Conservation (phyloP, 208 protist species). For the Trypanosoma theileri region DNA sequence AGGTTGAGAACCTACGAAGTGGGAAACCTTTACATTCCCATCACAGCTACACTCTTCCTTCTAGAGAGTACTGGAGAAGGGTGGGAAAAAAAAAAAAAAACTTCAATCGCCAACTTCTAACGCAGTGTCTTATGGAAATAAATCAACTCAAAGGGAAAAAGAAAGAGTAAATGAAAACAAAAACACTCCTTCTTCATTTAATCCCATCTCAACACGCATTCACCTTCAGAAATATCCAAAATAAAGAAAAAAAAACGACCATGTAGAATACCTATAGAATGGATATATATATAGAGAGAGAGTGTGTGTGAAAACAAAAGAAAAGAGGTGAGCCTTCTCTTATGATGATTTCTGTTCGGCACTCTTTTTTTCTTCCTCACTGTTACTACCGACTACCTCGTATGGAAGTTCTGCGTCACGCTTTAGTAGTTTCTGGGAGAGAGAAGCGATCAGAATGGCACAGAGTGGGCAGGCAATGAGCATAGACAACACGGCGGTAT, state of each 20-base stretch:
- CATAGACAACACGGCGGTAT: conserved; percentile 46
- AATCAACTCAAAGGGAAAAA: conserved; percentile 10
- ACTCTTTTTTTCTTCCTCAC: conserved; percentile 23
- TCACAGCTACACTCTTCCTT: too few species aligned
- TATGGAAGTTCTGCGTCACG: conserved; percentile 1
- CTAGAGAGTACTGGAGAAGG: too few species aligned
- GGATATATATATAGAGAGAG: too few species aligned
- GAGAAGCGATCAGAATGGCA: conserved; percentile 45
- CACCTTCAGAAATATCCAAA: too few species aligned
- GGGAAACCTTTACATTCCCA: too few species aligned
- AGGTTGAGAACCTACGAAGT: too few species aligned
- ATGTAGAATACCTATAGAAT: too few species aligned
- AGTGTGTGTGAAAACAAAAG: too few species aligned
- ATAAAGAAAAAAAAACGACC: too few species aligned
- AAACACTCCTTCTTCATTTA: neutral
- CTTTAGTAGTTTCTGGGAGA: conserved; percentile 40
- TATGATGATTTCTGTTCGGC: too few species aligned
- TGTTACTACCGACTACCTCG: neutral
- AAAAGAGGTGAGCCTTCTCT: too few species aligned
- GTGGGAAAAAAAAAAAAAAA: conserved; percentile 18
- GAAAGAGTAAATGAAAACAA: conserved; percentile 10
- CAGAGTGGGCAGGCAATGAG: conserved; percentile 60
- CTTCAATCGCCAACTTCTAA: neutral
- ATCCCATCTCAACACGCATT: neutral
- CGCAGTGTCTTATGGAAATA: neutral